phyloP scores from a whole-genome alignment of 2,329 filamentous ascomycete genomes.

The Fusarium sp. region DNA sequence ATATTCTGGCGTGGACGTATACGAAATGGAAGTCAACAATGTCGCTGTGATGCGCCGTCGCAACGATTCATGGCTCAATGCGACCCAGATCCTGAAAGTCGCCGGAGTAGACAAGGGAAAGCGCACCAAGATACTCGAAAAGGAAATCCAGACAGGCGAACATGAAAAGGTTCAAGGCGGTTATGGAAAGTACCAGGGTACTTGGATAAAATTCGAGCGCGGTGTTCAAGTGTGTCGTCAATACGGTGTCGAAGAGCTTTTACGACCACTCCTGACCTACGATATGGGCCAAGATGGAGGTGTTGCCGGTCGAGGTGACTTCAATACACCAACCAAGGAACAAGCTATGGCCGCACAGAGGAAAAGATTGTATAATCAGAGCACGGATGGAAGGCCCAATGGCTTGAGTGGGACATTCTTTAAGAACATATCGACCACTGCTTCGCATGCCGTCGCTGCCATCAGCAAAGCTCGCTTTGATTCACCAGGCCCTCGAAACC shows the following conservation, averaged over 20 bases:
- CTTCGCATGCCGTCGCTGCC: constrained; percentile 91
- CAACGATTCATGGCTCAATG: constrained; percentile 96
- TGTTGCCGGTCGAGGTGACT: constrained; percentile 76
- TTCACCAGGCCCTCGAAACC: constrained; percentile 79
- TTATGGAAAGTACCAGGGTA: constrained; percentile 99
- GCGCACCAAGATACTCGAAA: constrained; percentile 96
- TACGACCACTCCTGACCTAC: constrained; percentile 82
- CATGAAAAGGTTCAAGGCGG: constrained; percentile 99
- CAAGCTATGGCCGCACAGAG: constrained; percentile 97
- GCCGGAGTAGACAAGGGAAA: constrained; percentile 98
- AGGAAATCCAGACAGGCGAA: constrained; percentile 95
- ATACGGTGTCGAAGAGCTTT: constrained; percentile 80
- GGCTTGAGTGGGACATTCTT: constrained; percentile 89
- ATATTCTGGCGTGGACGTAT: constrained; percentile 95
- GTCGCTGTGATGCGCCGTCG: constrained; percentile 96
- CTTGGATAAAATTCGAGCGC: constrained; percentile 95
- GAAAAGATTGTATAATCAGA: constrained; percentile 86
- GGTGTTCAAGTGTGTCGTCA: constrained; percentile 91
- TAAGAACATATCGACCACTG: constrained; percentile 94
- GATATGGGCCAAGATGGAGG: constrained; percentile 84
- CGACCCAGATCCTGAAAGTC: constrained; percentile 97
- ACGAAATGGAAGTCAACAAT: constrained; percentile 97
- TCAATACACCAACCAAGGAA: constrained; percentile 97
- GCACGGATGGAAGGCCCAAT: constrained; percentile 74
- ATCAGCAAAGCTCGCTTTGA: constrained; percentile 97